Percentiles rank a stretch among this genome's conserved stretches.
Evolutionary conservation across 148 eudicot genomes (phyloP).

Genomic region (Beta vulgaris): DNA sequence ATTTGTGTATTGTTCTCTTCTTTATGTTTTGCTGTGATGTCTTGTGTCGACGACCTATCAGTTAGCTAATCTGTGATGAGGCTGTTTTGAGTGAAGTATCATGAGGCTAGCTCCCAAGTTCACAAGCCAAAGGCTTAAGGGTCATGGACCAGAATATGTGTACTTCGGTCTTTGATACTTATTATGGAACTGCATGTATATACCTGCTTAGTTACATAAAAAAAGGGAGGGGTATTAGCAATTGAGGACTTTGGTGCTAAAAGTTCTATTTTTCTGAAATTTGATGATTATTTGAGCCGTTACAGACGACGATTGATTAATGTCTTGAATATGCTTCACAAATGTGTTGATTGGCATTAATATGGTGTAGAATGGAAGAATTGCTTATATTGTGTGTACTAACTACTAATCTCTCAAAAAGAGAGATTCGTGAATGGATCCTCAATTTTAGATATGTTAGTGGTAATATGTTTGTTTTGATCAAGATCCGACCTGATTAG

Average conservation of each 20-base stretch:
- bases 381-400: neutral
- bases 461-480: no score
- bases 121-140: neutral
- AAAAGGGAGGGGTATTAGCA: no score
- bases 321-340: neutral
- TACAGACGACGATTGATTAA: neutral
- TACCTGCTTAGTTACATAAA: neutral
- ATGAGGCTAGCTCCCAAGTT: neutral
- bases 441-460: neutral
- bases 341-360: neutral
- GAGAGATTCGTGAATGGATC: neutral
- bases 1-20: neutral
- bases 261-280: neutral
- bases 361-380: neutral
- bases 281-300: neutral
- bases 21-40: neutral
- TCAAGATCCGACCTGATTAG: no score
- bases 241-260: no score
- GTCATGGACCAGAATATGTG: neutral
- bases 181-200: no score
- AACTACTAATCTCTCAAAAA: no score
- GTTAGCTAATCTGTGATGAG: neutral
- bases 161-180: no score
- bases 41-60: neutral
- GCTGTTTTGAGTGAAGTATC: neutral